Evolutionary conservation across 768 basidiomycete genomes (phyloP), one percentile per base, ranked within the genome.

Genomic region (Zangia roseola): DNA sequence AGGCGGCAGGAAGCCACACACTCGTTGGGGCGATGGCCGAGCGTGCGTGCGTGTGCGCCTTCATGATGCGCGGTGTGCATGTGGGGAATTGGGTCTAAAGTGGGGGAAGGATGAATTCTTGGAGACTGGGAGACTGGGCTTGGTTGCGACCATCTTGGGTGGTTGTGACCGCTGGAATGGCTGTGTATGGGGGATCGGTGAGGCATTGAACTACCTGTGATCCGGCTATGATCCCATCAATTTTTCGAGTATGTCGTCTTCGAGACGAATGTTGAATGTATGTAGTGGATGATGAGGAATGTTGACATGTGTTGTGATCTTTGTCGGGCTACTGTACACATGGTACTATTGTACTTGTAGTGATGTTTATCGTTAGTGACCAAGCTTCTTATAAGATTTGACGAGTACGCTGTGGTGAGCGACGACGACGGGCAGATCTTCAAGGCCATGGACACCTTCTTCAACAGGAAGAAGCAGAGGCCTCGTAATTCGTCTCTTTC

Each of bases 401-500:
- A 41, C 49, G 45, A 36, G 46, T 21, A 47, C 52, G 46, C 34
- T 41, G 53, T 44, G 30, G 46, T 46, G 43, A 44, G 33, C 49
- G 43, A 50, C 49, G 28, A 59, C 55, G 49, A 50, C 60, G 47
- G 35, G 30, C 36, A 43, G 33, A 48, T n/a, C 25, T 42, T 34
- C 40, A 46, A 38, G 47, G 24, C 30, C 44, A 89, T 89, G 88
- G 83, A 84, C 49, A 77, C 71, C 38, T 57, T 89, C 43, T 86
- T 89, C 65, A 81, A 79, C 42, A 77, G 84, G 60, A 85, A 76
- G 73, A 85, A 76, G 61, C 69, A 70, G 40, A 57, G 67, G 16
- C 78, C 83, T 43, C 79, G 86, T 43, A 82, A 82, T 58, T 74
- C 83, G 40, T 88, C 86, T 9, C 56, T 80, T 13, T 82, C 82